Evolutionary conservation across 495 filamentous ascomycete genomes (phyloP).

Genomic region (Durotheca rogersii): DNA sequence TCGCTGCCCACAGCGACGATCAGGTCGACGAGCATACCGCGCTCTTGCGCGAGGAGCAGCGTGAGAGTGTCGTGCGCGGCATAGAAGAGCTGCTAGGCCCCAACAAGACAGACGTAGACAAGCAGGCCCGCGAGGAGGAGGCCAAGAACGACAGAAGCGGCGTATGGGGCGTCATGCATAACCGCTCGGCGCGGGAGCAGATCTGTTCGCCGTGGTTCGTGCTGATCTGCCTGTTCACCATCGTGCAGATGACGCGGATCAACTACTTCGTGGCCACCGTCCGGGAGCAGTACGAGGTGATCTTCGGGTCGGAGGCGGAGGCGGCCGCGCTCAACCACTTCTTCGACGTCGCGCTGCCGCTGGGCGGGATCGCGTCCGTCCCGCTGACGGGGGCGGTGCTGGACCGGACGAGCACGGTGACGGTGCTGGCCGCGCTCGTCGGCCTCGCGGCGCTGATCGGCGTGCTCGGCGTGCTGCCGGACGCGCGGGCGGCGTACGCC

Average conservation of each 20-base stretch:
- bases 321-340: slow-evolving; percentile 74
- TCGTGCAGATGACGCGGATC: slow-evolving; percentile 90
- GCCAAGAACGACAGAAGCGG: slow-evolving; percentile 64
- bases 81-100: slow-evolving; percentile 71
- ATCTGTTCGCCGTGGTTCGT: slow-evolving; percentile 84
- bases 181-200: slow-evolving; percentile 67
- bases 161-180: slow-evolving; percentile 89
- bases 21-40: slow-evolving; percentile 61
- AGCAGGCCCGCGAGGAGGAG: slow-evolving; percentile 54
- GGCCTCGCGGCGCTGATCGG: slow-evolving; percentile 73
- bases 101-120: slow-evolving; percentile 55
- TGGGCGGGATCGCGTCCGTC: slow-evolving; percentile 80
- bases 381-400: slow-evolving; percentile 86
- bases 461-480: slow-evolving; percentile 70
- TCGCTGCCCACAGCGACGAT: slow-evolving; percentile 53
- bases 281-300: slow-evolving; percentile 76
- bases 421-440: slow-evolving; percentile 75
- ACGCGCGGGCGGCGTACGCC: slow-evolving; percentile 68
- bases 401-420: slow-evolving; percentile 72
- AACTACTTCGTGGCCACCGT: slow-evolving; percentile 98
- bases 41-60: slow-evolving; percentile 61
- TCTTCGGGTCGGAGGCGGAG: slow-evolving; percentile 60
- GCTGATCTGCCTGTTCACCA: slow-evolving; percentile 82
- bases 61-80: slow-evolving; percentile 67
- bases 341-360: slow-evolving; percentile 86